Evolutionary conservation across 495 filamentous ascomycete genomes (phyloP).

Genomic region (Lasiosphaeriaceae sp.): DNA sequence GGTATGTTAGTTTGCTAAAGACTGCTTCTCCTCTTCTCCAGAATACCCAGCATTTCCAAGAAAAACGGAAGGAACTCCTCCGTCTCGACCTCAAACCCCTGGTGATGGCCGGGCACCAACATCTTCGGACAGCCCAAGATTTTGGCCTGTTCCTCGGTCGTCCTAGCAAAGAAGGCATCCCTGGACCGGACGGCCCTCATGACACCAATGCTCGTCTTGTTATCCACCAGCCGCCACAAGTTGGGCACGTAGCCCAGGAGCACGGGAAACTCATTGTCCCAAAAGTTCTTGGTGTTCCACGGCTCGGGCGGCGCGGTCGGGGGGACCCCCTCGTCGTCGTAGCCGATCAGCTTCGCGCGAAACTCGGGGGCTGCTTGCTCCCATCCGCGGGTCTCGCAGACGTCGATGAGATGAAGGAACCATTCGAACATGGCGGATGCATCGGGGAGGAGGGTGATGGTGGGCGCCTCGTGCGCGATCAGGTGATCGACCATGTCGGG

Average conservation of each 20-base stretch:
- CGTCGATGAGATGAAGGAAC: conserved; percentile 11
- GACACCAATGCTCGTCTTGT: conserved; percentile 18
- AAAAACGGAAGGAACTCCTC: conserved; percentile 19
- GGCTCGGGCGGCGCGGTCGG: conserved; percentile 3
- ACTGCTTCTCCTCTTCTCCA: conserved; percentile 13
- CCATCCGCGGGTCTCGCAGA: conserved; percentile 16
- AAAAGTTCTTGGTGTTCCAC: conserved; percentile 19
- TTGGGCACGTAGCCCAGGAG: conserved; percentile 18
- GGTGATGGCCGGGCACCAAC: conserved; percentile 26
- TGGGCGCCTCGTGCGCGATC: conserved; percentile 25
- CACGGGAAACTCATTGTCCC: conserved; percentile 22
- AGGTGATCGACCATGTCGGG: conserved; percentile 20
- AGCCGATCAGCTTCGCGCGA: conserved; percentile 11
- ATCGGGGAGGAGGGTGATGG: conserved; percentile 19
- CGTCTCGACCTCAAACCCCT: conserved; percentile 24
- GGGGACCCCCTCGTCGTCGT: conserved; percentile 17
- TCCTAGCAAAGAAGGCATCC: conserved; percentile 25
- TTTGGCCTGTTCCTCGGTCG: conserved; percentile 18
- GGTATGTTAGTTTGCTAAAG: no score
- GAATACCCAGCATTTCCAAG: conserved; percentile 10
- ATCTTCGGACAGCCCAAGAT: conserved; percentile 16
- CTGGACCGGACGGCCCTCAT: conserved; percentile 17
- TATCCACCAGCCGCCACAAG: conserved; percentile 16
- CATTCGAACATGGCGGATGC: conserved; percentile 12
- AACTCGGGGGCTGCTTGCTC: conserved; percentile 9